Evolutionary conservation across 108 stramenopile species (phyloP), one percentile per base, ranked within the genome.

Genomic region (Cyclostephanos invisitatus): DNA sequence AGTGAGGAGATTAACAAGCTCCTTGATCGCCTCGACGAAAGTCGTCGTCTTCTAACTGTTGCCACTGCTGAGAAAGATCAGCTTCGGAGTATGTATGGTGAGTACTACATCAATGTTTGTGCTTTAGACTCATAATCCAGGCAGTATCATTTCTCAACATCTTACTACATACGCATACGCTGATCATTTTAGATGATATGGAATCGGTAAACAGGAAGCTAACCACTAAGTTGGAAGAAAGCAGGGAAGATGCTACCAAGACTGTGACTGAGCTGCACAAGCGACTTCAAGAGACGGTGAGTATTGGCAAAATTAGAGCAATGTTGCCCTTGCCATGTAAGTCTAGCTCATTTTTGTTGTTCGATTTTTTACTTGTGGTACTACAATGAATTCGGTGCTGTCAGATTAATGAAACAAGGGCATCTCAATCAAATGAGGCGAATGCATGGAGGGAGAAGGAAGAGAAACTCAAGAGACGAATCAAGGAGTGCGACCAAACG

Each of bases 61-160:
- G 25, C 8, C 12, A 27, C 25, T 15, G 53, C 53, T 24, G 53
- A 54, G 53, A 54, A 54, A 20, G 53, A 54, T 24, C 53, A 54
- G 53, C 53, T 54, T 24, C 53, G 25, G 53, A 27, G 22, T 12
- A 54, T 54, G 53, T 54, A 54, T 54, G 53, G 53, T 54, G 53
- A 54, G 53, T 24, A 27, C 0, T 24, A 27, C 8, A 54, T 54
- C 24, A 21, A 54, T 54, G 7, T 12, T 54, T 15, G 53, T 27
- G 53, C 22, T 54, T 11, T 0, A 46, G 7, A 1, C 40, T 40
- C 40, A 11, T 1, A 40, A 40, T 40, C 7, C 40, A 8, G 7
- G 40, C 15, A 46, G 14, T 46, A 15, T 46, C 44, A 15, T 46
- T 46, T 46, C 14, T 46, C 44, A 46, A 46, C 44, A 46, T 4